A percentile compares a stretch with the other conserved stretches of the same genome.
Conservation (phyloP, 2,329 filamentous ascomycete genomes). For the Boeremia exigua region DNA sequence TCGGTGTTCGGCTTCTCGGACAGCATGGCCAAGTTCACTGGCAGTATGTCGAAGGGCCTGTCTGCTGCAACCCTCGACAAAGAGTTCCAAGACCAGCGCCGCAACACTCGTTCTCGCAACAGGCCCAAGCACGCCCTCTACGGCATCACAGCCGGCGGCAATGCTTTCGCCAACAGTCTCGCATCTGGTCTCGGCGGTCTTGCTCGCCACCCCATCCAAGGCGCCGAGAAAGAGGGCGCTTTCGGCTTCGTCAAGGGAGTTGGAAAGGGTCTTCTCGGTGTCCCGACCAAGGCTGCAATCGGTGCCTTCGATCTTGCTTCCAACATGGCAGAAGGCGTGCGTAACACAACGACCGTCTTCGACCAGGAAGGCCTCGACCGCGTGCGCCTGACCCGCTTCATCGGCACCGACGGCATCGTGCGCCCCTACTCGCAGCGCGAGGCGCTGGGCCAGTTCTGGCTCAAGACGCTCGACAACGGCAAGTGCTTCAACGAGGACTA, state of each 20-base stretch:
- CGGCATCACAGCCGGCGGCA: constrained; percentile 92
- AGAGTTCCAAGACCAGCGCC: constrained; percentile 94
- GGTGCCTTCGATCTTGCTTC: constrained; percentile 96
- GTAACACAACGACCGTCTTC: constrained; percentile 98
- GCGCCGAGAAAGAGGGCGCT: constrained; percentile 92
- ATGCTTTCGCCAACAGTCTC: constrained; percentile 90
- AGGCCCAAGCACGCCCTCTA: constrained; percentile 96
- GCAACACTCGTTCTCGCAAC: constrained; percentile 92
- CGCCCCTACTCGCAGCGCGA: constrained; percentile 94
- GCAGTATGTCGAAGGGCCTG: constrained; percentile 94
- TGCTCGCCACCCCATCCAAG: constrained; percentile 91
- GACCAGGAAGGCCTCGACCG: constrained; percentile 93
- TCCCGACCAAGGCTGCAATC: constrained; percentile 97
- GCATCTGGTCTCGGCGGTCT: constrained; percentile 93
- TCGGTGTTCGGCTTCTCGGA: constrained; percentile 97
- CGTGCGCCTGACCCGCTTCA: constrained; percentile 90
- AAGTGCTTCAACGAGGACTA: constrained; percentile 98
- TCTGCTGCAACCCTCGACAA: constrained; percentile 96
- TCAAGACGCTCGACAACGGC: constrained; percentile 96
- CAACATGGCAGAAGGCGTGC: constrained; percentile 95
- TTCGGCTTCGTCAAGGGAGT: constrained; percentile 97
- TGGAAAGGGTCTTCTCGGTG: constrained; percentile 88
- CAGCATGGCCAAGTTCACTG: constrained; percentile 97
- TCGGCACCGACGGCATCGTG: constrained; percentile 90
- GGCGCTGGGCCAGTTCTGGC: constrained; percentile 96